Evolutionary conservation across 305 asterid species (phyloP).

Genomic region (Lippia alba): DNA sequence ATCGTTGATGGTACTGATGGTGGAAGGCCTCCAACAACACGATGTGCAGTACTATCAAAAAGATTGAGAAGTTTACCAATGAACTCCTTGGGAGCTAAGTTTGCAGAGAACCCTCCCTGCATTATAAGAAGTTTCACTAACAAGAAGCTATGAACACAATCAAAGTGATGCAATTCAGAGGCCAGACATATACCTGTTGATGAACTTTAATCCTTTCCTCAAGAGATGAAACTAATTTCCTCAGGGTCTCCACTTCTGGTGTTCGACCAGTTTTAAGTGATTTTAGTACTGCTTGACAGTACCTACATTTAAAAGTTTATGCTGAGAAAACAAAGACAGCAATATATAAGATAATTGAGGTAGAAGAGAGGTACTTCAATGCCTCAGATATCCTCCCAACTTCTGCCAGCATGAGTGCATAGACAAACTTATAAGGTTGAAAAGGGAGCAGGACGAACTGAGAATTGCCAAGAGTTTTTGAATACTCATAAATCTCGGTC

Average conservation of each 20-base stretch:
- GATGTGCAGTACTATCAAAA: conserved; percentile 81
- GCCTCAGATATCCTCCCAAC: conserved; percentile 95
- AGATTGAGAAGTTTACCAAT: conserved; percentile 74
- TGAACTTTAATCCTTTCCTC: conserved; percentile 87
- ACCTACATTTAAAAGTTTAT: conserved; percentile 47
- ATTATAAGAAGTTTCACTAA: conserved; percentile 36
- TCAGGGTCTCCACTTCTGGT: conserved; percentile 69
- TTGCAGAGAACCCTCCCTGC: conserved; percentile 90
- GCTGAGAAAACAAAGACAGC: conserved; percentile 30
- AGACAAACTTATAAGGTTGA: conserved; percentile 94
- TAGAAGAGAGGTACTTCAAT: conserved; percentile 61
- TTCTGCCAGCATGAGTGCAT: conserved; percentile 96
- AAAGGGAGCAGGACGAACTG: conserved; percentile 88
- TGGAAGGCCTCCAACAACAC: conserved; percentile 79
- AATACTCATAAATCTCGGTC: conserved; percentile 88
- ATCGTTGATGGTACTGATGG: conserved; percentile 67
- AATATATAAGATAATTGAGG: conserved; percentile 28
- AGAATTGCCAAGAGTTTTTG: conserved; percentile 86
- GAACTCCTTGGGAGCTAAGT: conserved; percentile 75
- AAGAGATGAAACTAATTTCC: conserved; percentile 65
- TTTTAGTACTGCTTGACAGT: conserved; percentile 77
- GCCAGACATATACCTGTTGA: conserved; percentile 66
- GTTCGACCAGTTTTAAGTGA: conserved; percentile 79
- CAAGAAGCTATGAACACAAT: conserved; percentile 22
- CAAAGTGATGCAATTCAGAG: conserved; percentile 15